Evolutionary conservation across 179 eudicot genomes (phyloP), one percentile per base, ranked within the genome.

Genomic region (Silene coronaria): DNA sequence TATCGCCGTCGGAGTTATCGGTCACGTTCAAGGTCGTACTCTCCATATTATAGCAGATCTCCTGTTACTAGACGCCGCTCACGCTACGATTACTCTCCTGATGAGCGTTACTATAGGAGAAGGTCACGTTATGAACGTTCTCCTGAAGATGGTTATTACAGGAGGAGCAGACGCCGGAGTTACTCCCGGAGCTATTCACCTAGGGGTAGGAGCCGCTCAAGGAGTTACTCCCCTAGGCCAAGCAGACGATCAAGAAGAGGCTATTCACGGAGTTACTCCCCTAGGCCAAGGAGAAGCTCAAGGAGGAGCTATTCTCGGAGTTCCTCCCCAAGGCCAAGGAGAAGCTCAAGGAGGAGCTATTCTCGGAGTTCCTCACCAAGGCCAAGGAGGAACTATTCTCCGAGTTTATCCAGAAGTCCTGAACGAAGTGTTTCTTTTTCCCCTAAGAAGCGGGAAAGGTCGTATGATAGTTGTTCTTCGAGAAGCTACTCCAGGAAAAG

Each of bases 251-350:
- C 79, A 0, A 42, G 77, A 6, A 80, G 83, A 22, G n/a, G n/a
- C n/a, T n/a, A n/a, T n/a, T 79, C 78, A 8, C 71, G 71, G 3
- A 75, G 78, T 16, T 79, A 74, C 30, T 79, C 78, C 3, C 82
- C 82, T 0, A 61, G 66, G 23, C 30, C 51, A 11, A 78, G 84
- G 10, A 68, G 84, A 69, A 58, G 78, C 22, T 85, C 83, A 0
- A 83, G 90, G 70, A 85, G 89, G 78, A 86, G 93, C 61, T 82
- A 82, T 57, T 89, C 90, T 1, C 84, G 81, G 5, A 86, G 92
- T 53, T 74, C 81, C 53, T 88, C 91, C 6, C 89, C 88, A 0
- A 65, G 81, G 45, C 85, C 84, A 14, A 76, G 81, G 79, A 80
- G 84, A 63, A 79, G 84, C 65, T 79, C 78, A 3, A 78, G 75